Base-by-base conservation (phyloP, 441 rosid genomes). In the Pelargonium myrrhifolium region DNA sequence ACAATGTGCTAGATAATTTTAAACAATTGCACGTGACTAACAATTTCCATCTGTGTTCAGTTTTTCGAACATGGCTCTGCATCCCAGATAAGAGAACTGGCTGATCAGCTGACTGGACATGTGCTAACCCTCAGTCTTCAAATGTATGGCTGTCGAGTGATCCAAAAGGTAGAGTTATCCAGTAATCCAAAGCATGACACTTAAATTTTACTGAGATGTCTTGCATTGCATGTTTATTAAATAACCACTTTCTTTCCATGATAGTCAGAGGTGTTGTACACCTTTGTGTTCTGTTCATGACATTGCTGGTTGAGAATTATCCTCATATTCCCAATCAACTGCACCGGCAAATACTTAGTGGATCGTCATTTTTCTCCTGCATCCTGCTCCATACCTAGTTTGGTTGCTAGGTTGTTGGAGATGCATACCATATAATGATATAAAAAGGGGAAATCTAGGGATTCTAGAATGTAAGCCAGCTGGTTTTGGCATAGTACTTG, bases 111-210 rank as follows among this genome's bases (percentile, higher is more conserved):
- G n/a, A 73, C 76, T 71, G 92, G 95, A 58, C 89, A 85, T 77
- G 90, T 89, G 42, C 79, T 89, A 77, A 80, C 85, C 14, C 89
- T 89, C 66, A 87, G 95, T 79, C 87, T 89, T 69, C 95, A 89
- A 72, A 89, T 89, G 95, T 89, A 89, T 78, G 95, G 95, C 56
- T 89, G 95, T 71, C 87, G 95, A 70, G 95, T 89, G 69, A 87
- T 89, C 71, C 95, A 89, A 71, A 89, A 87, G 90, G 95, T 89
- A 76, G 64, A 64, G 47, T 58, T 64, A 51, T 51, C 18, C 5
- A 15, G 58, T 51, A 51, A 51, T 21, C 9, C 58, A 51, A 51
- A 51, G 9, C 58, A 51, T 51, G 20, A 4, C 37, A 0, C 37
- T 31, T 31, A 31, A 31, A 31, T 31, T 31, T 51, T 15, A 51